Conservation (phyloP, 257 asterid species). For the Ilex asprella region DNA sequence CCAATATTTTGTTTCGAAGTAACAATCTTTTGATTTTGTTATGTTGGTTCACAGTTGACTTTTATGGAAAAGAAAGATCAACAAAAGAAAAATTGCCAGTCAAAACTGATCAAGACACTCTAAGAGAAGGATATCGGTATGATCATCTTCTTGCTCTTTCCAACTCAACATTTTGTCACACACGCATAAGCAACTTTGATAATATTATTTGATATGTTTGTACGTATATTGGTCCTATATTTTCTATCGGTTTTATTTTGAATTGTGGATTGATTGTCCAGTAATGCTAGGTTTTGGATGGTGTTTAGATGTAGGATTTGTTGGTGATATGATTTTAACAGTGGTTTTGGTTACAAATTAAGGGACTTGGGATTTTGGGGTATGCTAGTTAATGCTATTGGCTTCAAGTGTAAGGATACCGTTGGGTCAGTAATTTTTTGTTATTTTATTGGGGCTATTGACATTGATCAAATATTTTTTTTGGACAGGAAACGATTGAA, state of each 20-base stretch:
- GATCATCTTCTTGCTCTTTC: slow-evolving; percentile 12
- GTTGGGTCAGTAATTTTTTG: neutral
- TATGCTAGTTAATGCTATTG: neutral
- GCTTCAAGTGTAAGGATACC: neutral
- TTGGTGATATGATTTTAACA: too few species aligned
- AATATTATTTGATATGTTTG: neutral
- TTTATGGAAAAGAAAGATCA: slow-evolving; percentile 60
- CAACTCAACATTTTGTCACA: neutral
- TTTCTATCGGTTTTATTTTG: neutral
- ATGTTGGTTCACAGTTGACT: slow-evolving; percentile 42
- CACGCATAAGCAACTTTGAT: neutral
- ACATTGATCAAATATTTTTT: neutral
- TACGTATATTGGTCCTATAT: neutral
- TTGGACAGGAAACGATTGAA: neutral
- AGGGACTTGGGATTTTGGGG: neutral
- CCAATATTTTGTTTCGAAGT: slow-evolving; percentile 1
- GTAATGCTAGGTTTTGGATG: neutral
- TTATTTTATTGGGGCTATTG: neutral
- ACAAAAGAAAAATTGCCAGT: slow-evolving; percentile 50
- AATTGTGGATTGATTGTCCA: neutral
- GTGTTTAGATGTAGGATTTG: too few species aligned
- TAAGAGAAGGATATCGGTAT: slow-evolving; percentile 94
- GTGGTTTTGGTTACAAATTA: too few species aligned
- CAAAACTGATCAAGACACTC: slow-evolving; percentile 94
- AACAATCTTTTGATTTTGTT: neutral